Evolutionary conservation across 176 grass and related monocot genomes (phyloP), one percentile per base, ranked within the genome.

Genomic region (Rhynchospora pubera): DNA sequence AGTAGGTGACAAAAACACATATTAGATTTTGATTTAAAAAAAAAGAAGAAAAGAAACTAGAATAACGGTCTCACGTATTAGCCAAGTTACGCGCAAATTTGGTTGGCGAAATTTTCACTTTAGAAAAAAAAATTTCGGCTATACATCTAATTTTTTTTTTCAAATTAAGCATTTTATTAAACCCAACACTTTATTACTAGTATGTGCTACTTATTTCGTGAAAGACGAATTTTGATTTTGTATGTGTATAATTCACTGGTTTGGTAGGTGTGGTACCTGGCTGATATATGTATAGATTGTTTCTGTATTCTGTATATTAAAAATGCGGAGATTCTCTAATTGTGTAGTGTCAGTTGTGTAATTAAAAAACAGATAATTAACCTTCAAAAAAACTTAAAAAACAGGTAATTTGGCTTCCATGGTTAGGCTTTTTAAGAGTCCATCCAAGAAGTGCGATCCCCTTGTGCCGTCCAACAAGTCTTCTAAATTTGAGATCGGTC

Each of bases 381-480:
- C n/a, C n/a, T n/a, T n/a, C n/a, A n/a, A n/a, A n/a, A n/a, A n/a
- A n/a, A n/a, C n/a, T n/a, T n/a, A n/a, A n/a, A n/a, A n/a, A n/a
- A n/a, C n/a, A n/a, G n/a, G n/a, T n/a, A n/a, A n/a, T n/a, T n/a
- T 5, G 61, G 77, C 39, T 65, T 15, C 16, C 32, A 47, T 82
- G 46, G 22, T 65, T 65, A 66, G 21, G 50, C 66, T 13, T 55
- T 1, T 76, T 22, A 22, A 76, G 43, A 66, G 21, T 26, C 52
- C 79, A 82, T 53, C 11, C 79, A 82, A 82, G 79, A 82, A 65
- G 79, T 82, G 79, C 66, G 61, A 65, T 19, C 4, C 21, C 34
- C 51, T 63, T 24, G 62, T 83, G 19, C 7, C 45, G 55, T 75
- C 21, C 9, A 70, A 48, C 34, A 61, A 74, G 24, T 74, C 76